Base-by-base conservation (phyloP, 768 basidiomycete species). In the Punctularia strigosozonata region DNA sequence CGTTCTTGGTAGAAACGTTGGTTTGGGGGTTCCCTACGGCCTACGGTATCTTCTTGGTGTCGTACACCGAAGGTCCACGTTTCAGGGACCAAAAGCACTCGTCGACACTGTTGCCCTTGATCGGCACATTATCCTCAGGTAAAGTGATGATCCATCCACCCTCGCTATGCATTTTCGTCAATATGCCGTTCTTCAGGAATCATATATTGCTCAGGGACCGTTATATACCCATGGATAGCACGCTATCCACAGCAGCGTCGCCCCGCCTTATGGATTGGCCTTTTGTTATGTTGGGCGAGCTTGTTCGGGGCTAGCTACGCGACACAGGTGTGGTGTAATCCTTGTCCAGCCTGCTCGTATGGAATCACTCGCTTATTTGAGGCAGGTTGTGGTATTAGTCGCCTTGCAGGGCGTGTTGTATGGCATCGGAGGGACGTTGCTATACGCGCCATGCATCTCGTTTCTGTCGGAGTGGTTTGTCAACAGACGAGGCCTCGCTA, bases 401-500 rank as follows among this genome's bases (percentile, higher is more conserved):
- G 19, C 43, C 8, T 39, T 56, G 6, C 53, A 61, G 49, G 59
- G 56, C 22, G 49, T 54, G 10, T 23, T 54, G n/a, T 57, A 60
- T 31, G 59, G 50, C 14, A 45, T 60, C 13, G 59, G 54, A 21
- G 59, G 53, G 4, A 52, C 52, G 15, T 43, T 59, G 10, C 38
- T 52, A 2, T 55, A 59, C 40, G 43, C 49, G 23, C 58, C 56
- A 21, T 50, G 51, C 38, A 41, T 59, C 17, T 45, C 47, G 4
- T 55, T 52, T 41, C 39, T 59, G 36, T 48, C 54, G 14, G 56
- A 60, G 40, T 59, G 59, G 56, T 60, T 61, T 42, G 50, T 51
- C 18, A 35, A 45, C n/a, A 49, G 51, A 1, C 46, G 56, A 13
- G 58, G 56, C 5, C 37, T 59, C n/a, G 57, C 59, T 6, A 56